Conservation (phyloP, 1,139 yeast species). For the Blastobotrys buckinghamii region DNA sequence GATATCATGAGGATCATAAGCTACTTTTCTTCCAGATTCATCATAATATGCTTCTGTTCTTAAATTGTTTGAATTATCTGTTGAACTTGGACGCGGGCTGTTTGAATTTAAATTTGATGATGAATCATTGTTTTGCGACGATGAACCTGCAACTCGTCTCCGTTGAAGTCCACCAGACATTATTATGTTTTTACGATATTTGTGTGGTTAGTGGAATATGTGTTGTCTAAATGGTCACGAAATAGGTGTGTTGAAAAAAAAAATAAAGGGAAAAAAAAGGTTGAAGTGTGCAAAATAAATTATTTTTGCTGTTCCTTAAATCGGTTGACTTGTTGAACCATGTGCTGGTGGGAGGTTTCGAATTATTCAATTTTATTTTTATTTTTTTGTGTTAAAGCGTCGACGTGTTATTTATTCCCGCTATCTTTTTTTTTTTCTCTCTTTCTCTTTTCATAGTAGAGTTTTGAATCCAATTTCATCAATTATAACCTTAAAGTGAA, state of each 20-base stretch:
- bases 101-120: background rate
- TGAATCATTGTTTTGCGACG: background rate
- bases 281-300: background rate
- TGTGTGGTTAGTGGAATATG: too few species aligned
- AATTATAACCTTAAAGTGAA: too few species aligned
- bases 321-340: too few species aligned
- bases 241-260: background rate
- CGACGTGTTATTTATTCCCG: background rate
- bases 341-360: background rate
- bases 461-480: too few species aligned
- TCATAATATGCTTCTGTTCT: slow-evolving; percentile 10
- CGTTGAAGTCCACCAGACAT: slow-evolving; percentile 9
- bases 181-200: slow-evolving; percentile 1
- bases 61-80: background rate
- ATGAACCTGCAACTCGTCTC: slow-evolving; percentile 6
- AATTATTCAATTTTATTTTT: background rate
- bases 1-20: slow-evolving; percentile 74
- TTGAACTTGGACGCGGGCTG: slow-evolving; percentile 2
- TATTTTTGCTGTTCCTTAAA: background rate
- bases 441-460: too few species aligned
- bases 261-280: background rate
- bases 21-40: slow-evolving; percentile 54
- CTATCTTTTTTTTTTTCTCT: background rate
- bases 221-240: too few species aligned
- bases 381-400: background rate